phyloP scores from a whole-genome alignment of 768 basidiomycete species.

The Naganishia vishniacii region DNA sequence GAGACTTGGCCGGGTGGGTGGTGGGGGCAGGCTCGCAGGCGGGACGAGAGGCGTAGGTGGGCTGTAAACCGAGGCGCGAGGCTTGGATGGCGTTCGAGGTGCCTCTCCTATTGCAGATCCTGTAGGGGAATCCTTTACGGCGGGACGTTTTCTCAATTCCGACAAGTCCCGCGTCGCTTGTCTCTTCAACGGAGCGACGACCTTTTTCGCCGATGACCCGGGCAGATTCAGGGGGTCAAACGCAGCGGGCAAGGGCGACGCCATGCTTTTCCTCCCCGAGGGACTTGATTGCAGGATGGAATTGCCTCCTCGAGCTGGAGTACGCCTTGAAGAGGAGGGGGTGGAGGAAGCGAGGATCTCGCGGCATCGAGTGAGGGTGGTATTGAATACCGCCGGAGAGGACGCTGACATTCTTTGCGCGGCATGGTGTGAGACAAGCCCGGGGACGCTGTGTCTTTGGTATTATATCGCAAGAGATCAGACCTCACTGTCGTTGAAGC shows the following conservation, averaged over 20 bases:
- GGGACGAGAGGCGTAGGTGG: no score
- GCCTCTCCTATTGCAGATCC: neutral
- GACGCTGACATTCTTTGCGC: constrained; percentile 4
- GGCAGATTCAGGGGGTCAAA: constrained; percentile 16
- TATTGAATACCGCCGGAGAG: neutral
- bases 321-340: no score
- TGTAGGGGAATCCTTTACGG: neutral
- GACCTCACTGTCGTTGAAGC: no score
- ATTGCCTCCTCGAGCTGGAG: no score
- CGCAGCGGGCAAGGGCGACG: neutral
- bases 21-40: no score
- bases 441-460: no score
- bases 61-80: neutral
- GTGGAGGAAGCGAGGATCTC: neutral
- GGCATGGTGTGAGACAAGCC: neutral
- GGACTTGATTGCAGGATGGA: no score
- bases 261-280: constrained; percentile 9
- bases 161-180: constrained; percentile 10
- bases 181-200: neutral
- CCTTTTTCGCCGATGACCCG: constrained; percentile 10
- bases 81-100: neutral
- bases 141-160: neutral
- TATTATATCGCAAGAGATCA: neutral
- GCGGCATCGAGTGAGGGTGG: neutral
- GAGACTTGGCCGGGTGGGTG: neutral